Evolutionary conservation across 2,329 filamentous ascomycete genomes (phyloP).

Genomic region (Trichoderma pleuroti): DNA sequence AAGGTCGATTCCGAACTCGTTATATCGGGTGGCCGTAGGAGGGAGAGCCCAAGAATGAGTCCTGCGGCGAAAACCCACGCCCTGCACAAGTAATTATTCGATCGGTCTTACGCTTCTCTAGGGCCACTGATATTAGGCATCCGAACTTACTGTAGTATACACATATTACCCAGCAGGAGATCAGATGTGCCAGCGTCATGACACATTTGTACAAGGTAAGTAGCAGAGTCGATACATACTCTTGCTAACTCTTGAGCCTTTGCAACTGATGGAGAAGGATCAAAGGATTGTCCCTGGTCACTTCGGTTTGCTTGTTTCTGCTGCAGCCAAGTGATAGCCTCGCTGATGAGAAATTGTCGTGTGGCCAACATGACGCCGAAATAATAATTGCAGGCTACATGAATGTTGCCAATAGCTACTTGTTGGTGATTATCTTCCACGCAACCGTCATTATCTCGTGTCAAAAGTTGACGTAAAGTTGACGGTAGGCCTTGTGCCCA

Average conservation of each 20-base stretch:
- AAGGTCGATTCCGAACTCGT: neutral
- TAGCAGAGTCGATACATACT: neutral
- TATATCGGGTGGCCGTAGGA: neutral
- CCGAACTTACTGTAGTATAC: neutral
- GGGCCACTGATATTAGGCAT: neutral
- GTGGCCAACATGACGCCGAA: neutral
- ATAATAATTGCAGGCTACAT: neutral
- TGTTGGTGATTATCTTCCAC: neutral
- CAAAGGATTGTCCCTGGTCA: neutral
- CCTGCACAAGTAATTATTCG: neutral
- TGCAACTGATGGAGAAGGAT: neutral
- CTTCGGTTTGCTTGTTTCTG: neutral
- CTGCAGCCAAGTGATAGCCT: neutral
- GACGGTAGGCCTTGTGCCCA: neutral
- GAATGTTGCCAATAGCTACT: neutral
- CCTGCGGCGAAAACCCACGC: neutral
- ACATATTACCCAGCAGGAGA: neutral
- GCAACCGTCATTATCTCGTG: neutral
- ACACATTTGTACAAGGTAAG: neutral
- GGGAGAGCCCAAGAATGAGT: neutral
- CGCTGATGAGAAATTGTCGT: neutral
- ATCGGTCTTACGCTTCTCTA: neutral
- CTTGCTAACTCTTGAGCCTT: neutral
- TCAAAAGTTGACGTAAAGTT: neutral
- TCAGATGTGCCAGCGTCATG: neutral